Base-by-base conservation (phyloP, 2,329 filamentous ascomycete genomes). In the Fusarium palustre region DNA sequence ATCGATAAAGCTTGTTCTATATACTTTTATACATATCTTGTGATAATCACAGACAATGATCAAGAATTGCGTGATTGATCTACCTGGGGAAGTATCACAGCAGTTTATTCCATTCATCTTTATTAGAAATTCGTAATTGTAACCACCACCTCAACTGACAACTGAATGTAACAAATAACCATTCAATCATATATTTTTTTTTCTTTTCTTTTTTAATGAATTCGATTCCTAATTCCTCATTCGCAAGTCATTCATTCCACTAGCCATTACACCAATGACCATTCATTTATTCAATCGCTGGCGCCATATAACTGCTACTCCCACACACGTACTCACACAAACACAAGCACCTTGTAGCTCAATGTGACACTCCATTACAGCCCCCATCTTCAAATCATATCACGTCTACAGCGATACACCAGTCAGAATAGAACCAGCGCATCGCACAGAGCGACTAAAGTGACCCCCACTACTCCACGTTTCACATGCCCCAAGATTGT, bases 341-440 rank as follows among this genome's bases (percentile, higher is more conserved):
- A 68, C 57, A 50, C 65, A 50, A 53, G 64, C 53, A 46, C 57
- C 49, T 47, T 34, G 54, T 69, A 67, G 50, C 58, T 59, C 67
- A 64, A 54, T 69, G 67, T 64, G 50, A 36, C 67, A 70, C 67
- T 56, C 67, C 67, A 59, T 59, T 41, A 55, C 54, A 22, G 11
- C 15, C 34, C 16, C 48, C 34, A 28, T 48, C 49, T 59, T 64
- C 67, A 59, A 69, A 69, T 69, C 58, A 69, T 20, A 68, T 56
- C 41, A 25, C 59, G n/a, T 36, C 50, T 18, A 59, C 58, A 70
- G 67, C 67, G 67, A 69, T 58, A 54, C 53, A 49, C 31, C 25
- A 46, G 64, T 59, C 39, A 60, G 57, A 69, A 70, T 69, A 68
- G 57, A 59, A 59, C 49, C 60, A 59, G 45, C 33, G 34, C 18